These are phyloP conservation scores for Aspergillus japonicus DNA, from an alignment of 2,329 filamentous ascomycete species.

Conservation along the genomic window DNA sequence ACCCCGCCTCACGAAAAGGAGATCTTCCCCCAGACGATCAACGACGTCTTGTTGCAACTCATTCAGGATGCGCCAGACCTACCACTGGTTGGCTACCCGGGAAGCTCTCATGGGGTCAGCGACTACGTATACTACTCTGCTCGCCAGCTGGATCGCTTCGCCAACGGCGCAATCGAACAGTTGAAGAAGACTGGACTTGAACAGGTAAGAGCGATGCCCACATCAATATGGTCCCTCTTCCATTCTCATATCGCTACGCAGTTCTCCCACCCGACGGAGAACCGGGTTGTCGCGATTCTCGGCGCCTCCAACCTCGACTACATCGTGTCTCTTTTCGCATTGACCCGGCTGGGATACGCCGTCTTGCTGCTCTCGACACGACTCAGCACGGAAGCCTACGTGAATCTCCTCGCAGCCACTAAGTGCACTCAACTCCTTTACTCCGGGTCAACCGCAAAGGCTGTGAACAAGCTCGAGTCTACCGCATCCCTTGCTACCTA, in stretches of 20 bases:
- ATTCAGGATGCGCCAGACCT: constrained; percentile 4
- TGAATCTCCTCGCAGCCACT: constrained; percentile 45
- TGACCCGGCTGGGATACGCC: constrained; percentile 57
- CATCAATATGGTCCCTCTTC: neutral
- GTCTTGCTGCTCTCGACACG: constrained; percentile 56
- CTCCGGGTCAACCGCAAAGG: constrained; percentile 17
- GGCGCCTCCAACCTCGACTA: constrained; percentile 57
- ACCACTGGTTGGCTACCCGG: constrained; percentile 13
- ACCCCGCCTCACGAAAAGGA: constrained; percentile 12
- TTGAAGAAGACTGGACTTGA: constrained; percentile 4
- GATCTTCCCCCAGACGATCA: constrained; percentile 2
- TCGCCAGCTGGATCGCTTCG: constrained; percentile 10
- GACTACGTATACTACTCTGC: constrained; percentile 15
- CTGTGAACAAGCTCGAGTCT: neutral
- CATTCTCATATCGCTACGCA: neutral
- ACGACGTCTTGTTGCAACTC: constrained; percentile 12
- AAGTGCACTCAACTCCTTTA: constrained; percentile 26
- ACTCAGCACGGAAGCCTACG: constrained; percentile 52
- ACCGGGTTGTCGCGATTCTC: constrained; percentile 51
- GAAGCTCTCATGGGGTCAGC: constrained; percentile 10
- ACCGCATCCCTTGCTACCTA: neutral
- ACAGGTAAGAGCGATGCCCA: neutral
- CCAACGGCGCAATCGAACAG: constrained; percentile 7
- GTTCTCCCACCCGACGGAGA: constrained; percentile 5
- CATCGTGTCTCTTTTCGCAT: constrained; percentile 54